Evolutionary conservation across 2,329 filamentous ascomycete species (phyloP), one percentile per base, ranked within the genome.

Genomic region (Aspergillus fumigatiaffinis): DNA sequence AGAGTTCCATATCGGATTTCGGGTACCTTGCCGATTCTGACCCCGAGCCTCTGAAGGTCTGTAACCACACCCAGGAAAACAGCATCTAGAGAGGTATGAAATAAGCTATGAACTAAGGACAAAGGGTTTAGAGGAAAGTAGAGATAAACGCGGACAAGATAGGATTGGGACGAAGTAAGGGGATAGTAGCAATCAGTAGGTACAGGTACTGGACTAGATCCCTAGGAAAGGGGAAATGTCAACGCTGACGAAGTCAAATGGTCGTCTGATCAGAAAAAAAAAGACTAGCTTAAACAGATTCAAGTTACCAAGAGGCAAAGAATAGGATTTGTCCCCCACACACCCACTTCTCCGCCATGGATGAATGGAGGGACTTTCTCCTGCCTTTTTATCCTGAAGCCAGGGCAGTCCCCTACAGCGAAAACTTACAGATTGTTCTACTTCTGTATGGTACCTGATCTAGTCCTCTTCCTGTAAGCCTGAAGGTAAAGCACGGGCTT

Each of bases 241-340:
- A 54, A 46, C 42, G 53, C 61, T 65, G 64, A 65, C 60, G 64
- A 64, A 38, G 32, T 41, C 51, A 47, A 26, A 20, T 25, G 68
- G 68, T 70, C 68, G 66, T 66, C 67, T 69, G 68, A 70, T 69
- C 67, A 69, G 53, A 62, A 69, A 68, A 71, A 69, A 69, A 69
- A 64, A 60, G 56, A 53, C 57, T 58, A 25, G n/a, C 28, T 28
- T 38, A 17, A 29, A 52, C 23, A 6, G 32, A 35, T 35, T 14
- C 23, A 25, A 57, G 54, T 47, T 54, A 50, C 52, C 21, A 48
- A 52, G 32, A 50, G 20, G 35, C 41, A 32, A 26, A 44, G 42
- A 53, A 29, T 52, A 38, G 42, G 50, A 42, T 20, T 48, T 52
- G 48, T 63, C 59, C 65, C 65, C 64, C 65, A 66, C 65, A 58